Conservation (phyloP, 345 rosid genomes). For the Salix udensis region DNA sequence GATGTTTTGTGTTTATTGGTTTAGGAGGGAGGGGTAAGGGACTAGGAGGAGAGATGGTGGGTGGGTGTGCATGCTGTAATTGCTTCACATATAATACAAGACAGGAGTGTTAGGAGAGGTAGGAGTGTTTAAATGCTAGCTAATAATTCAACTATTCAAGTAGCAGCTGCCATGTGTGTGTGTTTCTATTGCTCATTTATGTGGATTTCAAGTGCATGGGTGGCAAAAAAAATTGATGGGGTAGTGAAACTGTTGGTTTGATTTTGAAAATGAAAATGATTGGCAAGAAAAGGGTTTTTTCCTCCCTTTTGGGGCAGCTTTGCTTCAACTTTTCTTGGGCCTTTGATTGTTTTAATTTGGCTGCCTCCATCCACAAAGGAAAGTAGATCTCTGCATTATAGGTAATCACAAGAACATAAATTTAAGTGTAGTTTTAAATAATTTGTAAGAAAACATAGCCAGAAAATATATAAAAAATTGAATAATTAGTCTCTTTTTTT, state of each 20-base stretch:
- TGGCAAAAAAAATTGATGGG: not conserved
- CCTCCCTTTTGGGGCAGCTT: not conserved
- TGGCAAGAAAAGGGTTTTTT: not conserved
- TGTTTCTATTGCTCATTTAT: not conserved
- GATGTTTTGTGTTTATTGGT: slow-evolving; percentile 7
- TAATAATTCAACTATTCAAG: not conserved
- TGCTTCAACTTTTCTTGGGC: not conserved
- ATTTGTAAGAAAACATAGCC: too few species aligned
- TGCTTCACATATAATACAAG: not conserved
- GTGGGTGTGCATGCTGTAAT: not conserved
- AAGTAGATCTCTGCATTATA: not conserved
- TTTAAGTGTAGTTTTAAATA: not conserved
- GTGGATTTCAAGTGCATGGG: not conserved
- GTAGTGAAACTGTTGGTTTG: not conserved
- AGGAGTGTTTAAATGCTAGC: not conserved
- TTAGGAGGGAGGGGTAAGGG: not conserved
- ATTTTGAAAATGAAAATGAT: not conserved
- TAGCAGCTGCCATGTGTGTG: not conserved
- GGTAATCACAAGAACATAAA: not conserved
- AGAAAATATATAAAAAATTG: too few species aligned
- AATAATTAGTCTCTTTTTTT: too few species aligned
- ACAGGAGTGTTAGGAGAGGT: not conserved
- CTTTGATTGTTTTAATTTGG: not conserved
- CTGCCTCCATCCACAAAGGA: not conserved
- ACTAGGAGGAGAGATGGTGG: not conserved